Conservation (phyloP, 1,139 yeast genomes). For the Candida neerlandica region DNA sequence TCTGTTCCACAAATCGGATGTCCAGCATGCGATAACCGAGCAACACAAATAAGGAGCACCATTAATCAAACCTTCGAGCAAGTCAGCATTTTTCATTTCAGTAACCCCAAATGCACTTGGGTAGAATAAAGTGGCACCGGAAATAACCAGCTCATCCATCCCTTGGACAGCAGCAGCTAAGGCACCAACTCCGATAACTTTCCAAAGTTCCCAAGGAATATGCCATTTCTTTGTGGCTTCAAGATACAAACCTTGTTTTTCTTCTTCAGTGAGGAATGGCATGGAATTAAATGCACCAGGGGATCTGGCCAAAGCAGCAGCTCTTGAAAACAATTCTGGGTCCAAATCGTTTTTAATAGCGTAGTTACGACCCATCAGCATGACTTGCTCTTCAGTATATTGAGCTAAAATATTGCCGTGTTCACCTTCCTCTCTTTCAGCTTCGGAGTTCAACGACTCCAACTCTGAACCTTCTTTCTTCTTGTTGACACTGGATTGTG, state of each 20-base stretch:
- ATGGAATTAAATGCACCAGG: conserved; percentile 64
- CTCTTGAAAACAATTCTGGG: conserved; percentile 66
- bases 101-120: conserved; percentile 58
- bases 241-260: conserved; percentile 57
- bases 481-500: conserved; percentile 23
- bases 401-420: conserved; percentile 62
- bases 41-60: conserved; percentile 84
- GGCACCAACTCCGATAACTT: conserved; percentile 72
- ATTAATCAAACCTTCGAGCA: conserved; percentile 75
- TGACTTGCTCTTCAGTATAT: conserved; percentile 64
- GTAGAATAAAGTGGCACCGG: conserved; percentile 79
- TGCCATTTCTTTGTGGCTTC: conserved; percentile 67
- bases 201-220: conserved; percentile 60
- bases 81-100: conserved; percentile 50
- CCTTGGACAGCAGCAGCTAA: conserved; percentile 94
- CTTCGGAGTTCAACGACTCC: conserved; percentile 28
- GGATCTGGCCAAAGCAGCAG: conserved; percentile 74
- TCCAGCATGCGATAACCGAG: conserved; percentile 70
- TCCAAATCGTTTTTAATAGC: conserved; percentile 65
- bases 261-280: conserved; percentile 59
- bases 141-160: conserved; percentile 86
- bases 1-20: conserved; percentile 68
- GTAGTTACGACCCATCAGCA: conserved; percentile 71
- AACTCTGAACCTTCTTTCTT: conserved; percentile 24
- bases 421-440: conserved; percentile 30